Percentiles rank a stretch among this genome's conserved stretches.
These are phyloP conservation scores for Ceratocystis huliohia DNA, from an alignment of 2,329 filamentous ascomycete genomes.

Conservation along the genomic window DNA sequence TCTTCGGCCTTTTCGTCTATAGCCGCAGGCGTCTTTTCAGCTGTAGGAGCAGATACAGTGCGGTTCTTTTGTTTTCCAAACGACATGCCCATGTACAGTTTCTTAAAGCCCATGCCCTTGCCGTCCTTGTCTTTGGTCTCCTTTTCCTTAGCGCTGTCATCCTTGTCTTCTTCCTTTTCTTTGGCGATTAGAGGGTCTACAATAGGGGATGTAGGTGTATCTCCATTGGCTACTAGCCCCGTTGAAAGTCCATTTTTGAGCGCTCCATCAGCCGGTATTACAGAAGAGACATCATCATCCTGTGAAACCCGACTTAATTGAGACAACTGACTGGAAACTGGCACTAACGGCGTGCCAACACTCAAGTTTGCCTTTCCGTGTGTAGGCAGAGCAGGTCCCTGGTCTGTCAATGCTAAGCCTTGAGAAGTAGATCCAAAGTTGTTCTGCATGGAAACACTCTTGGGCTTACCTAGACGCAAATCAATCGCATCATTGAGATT, in stretches of 20 bases:
- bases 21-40: slow-evolving; percentile 54
- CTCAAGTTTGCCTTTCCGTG: neutral
- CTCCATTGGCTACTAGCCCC: neutral
- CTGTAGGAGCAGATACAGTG: slow-evolving; percentile 45
- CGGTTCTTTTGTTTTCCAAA: slow-evolving; percentile 77
- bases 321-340: slow-evolving; percentile 31
- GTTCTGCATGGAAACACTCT: slow-evolving; percentile 25
- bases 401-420: neutral
- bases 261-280: slow-evolving; percentile 34
- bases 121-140: slow-evolving; percentile 44
- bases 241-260: slow-evolving; percentile 35
- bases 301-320: slow-evolving; percentile 48
- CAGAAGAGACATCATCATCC: slow-evolving; percentile 66
- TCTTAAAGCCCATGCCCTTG: slow-evolving; percentile 63
- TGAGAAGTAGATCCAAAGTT: neutral
- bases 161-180: slow-evolving; percentile 38
- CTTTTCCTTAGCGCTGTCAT: slow-evolving; percentile 34
- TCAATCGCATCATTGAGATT: slow-evolving; percentile 51
- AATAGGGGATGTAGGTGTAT: slow-evolving; percentile 31
- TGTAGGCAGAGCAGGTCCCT: neutral
- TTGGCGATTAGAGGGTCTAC: slow-evolving; percentile 37
- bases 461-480: slow-evolving; percentile 41
- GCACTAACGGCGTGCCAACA: slow-evolving; percentile 22
- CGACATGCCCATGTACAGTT: slow-evolving; percentile 60
- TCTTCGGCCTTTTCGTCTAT: slow-evolving; percentile 67